A percentile compares a stretch with the other conserved stretches of the same genome.
Evolutionary conservation across 176 grass and related monocot genomes (phyloP).

Genomic region (Hyparrhenia diplandra): DNA sequence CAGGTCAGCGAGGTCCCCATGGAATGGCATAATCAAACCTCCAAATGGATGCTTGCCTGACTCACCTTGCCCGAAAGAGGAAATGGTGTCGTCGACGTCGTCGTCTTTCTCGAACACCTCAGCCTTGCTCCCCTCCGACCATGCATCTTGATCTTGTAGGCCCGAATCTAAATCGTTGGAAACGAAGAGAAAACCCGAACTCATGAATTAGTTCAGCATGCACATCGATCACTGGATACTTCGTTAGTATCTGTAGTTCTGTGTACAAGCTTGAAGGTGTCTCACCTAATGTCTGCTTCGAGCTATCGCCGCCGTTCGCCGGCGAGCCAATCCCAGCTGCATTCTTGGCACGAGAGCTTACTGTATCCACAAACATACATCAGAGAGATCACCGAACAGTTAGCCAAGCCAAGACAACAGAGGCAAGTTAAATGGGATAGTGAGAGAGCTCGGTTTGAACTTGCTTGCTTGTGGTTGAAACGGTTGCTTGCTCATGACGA

Average conservation of each 20-base stretch:
- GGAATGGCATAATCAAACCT: background rate
- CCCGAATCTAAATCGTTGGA: background rate
- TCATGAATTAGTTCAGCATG: background rate
- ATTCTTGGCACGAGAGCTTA: background rate
- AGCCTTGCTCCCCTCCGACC: slow-evolving; percentile 30
- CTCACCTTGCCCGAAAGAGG: slow-evolving; percentile 21
- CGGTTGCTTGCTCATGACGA: slow-evolving; percentile 32
- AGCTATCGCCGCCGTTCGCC: background rate
- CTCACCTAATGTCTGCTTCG: slow-evolving; percentile 21
- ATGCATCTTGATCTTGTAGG: background rate
- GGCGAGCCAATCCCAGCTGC: slow-evolving; percentile 10
- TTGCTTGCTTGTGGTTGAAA: background rate
- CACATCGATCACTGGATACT: background rate
- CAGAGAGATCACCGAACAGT: background rate
- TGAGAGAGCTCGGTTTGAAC: background rate
- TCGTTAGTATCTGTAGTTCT: background rate
- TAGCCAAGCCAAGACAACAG: background rate
- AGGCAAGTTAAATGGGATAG: background rate
- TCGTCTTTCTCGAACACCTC: slow-evolving; percentile 27
- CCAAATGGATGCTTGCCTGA: background rate
- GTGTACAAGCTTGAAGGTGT: background rate
- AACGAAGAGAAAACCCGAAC: background rate
- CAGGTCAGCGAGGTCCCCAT: background rate
- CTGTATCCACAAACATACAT: background rate
- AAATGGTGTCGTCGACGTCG: background rate